These are phyloP conservation scores for Petunia hybrid DNA, from an alignment of 305 asterid genomes.

Conservation along the genomic window DNA sequence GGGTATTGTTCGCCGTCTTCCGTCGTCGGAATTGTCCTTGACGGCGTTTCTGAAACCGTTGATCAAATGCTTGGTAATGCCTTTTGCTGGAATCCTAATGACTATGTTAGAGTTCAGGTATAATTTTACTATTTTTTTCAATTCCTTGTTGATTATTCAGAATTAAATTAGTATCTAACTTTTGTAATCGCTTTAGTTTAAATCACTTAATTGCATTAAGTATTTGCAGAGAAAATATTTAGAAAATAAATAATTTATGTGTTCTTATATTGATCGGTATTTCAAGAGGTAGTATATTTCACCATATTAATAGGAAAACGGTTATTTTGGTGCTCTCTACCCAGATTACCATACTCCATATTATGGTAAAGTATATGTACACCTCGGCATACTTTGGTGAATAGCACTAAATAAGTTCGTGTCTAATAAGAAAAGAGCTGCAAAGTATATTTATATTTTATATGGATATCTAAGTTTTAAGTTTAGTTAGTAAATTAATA, in stretches of 20 bases:
- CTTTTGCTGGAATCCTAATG: slow-evolving; percentile 79
- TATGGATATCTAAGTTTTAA: neutral
- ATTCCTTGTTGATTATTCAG: neutral
- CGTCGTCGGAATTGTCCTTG: slow-evolving; percentile 71
- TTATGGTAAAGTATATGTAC: too few species aligned
- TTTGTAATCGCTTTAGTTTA: too few species aligned
- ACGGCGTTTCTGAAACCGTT: slow-evolving; percentile 89
- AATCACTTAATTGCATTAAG: too few species aligned
- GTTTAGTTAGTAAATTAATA: neutral
- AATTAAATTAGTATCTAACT: neutral
- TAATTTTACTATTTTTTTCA: neutral
- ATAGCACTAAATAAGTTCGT: too few species aligned
- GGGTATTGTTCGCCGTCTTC: slow-evolving; percentile 69
- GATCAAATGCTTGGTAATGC: slow-evolving; percentile 91
- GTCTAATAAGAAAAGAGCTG: neutral
- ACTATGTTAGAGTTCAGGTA: slow-evolving; percentile 92
- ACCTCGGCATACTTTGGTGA: too few species aligned
- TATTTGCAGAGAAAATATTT: too few species aligned
- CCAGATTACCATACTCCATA: too few species aligned
- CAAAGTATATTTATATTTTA: neutral
- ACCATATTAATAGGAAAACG: too few species aligned
- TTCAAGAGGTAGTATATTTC: too few species aligned
- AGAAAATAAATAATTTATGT: too few species aligned
- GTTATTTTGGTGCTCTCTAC: too few species aligned
- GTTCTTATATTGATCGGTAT: too few species aligned